phyloP scores from a whole-genome alignment of 2,329 filamentous ascomycete species.

The Cadophora sp. region DNA sequence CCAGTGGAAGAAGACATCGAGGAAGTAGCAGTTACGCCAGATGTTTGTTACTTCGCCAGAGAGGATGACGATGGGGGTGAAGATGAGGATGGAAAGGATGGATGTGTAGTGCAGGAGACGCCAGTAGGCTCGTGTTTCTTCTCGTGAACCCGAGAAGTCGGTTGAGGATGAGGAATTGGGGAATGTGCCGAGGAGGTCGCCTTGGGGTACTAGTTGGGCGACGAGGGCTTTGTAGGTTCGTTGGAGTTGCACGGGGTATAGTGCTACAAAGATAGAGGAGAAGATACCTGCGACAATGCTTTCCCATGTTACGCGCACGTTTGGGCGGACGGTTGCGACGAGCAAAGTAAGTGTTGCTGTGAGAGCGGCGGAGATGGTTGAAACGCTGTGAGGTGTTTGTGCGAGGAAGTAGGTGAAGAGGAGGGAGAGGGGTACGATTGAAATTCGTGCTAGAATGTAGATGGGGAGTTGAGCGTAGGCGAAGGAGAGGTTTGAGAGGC shows the following conservation, averaged over 20 bases:
- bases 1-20: slow-evolving; percentile 63
- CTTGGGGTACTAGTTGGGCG: slow-evolving; percentile 51
- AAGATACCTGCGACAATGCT: slow-evolving; percentile 59
- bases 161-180: slow-evolving; percentile 32
- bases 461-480: slow-evolving; percentile 59
- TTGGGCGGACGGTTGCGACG: slow-evolving; percentile 54
- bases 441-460: slow-evolving; percentile 59
- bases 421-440: slow-evolving; percentile 56
- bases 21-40: slow-evolving; percentile 58
- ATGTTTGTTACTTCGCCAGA: slow-evolving; percentile 57
- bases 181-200: slow-evolving; percentile 51
- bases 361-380: slow-evolving; percentile 56
- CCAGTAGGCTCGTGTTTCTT: slow-evolving; percentile 59
- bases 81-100: slow-evolving; percentile 54
- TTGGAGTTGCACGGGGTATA: slow-evolving; percentile 58
- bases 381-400: slow-evolving; percentile 53
- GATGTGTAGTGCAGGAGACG: slow-evolving; percentile 59
- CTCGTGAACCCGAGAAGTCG: slow-evolving; percentile 46
- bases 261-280: slow-evolving; percentile 57
- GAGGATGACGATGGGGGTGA: slow-evolving; percentile 56
- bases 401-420: slow-evolving; percentile 55
- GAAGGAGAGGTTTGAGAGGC: slow-evolving; percentile 61
- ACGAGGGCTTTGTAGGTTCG: slow-evolving; percentile 57
- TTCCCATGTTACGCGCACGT: slow-evolving; percentile 58
- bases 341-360: slow-evolving; percentile 58